These are phyloP conservation scores for Aspergillus mulundensis DNA, from an alignment of 495 filamentous ascomycete genomes.

Conservation along the genomic window DNA sequence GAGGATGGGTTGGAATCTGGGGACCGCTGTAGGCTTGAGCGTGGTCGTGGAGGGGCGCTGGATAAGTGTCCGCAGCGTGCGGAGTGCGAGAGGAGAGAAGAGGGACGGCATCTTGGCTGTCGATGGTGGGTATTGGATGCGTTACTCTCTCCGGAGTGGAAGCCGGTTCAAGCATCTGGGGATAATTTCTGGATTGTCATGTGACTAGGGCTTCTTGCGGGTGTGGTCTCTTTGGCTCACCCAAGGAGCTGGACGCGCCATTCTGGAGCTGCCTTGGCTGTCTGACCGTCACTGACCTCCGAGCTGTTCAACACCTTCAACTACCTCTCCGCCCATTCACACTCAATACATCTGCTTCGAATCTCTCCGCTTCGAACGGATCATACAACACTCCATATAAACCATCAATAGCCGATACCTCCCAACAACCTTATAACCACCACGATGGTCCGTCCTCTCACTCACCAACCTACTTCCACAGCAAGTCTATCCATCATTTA, in stretches of 20 bases:
- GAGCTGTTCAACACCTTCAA: conserved; percentile 5
- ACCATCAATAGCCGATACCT: neutral
- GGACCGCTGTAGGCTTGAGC: conserved; percentile 20
- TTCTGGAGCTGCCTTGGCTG: conserved; percentile 21
- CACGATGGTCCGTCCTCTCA: conserved; percentile 30
- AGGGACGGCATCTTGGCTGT: conserved; percentile 31
- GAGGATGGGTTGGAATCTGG: conserved; percentile 36
- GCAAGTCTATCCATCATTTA: neutral
- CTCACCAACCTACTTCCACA: neutral
- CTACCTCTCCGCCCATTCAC: conserved; percentile 1
- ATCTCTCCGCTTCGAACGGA: neutral
- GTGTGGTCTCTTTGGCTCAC: conserved; percentile 19
- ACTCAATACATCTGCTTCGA: neutral
- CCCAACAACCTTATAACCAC: neutral
- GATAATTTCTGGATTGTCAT: conserved; percentile 22
- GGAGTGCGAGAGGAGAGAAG: conserved; percentile 35
- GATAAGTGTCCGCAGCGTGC: conserved; percentile 36
- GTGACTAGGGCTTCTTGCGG: conserved; percentile 24
- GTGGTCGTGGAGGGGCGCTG: conserved; percentile 27
- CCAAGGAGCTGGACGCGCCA: conserved; percentile 40
- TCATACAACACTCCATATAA: neutral
- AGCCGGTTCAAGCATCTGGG: conserved; percentile 1
- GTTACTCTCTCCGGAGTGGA: neutral
- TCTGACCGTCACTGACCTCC: neutral
- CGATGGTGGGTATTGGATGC: neutral